Evolutionary conservation across 495 filamentous ascomycete species (phyloP).

Genomic region (Neurospora discreta): DNA sequence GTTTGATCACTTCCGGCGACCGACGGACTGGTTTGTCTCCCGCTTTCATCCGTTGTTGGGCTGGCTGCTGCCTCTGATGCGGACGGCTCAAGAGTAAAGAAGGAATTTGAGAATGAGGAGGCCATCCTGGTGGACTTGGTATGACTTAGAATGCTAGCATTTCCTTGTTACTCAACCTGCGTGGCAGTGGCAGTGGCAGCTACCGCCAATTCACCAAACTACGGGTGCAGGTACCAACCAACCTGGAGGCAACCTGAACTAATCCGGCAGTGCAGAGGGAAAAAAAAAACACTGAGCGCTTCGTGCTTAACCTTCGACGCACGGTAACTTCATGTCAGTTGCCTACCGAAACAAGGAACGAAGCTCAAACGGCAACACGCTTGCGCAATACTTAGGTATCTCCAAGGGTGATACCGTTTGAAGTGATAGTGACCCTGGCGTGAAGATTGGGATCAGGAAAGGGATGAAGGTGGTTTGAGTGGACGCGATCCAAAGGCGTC

Average conservation of each 20-base stretch:
- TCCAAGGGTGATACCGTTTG: not conserved
- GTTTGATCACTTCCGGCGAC: not conserved
- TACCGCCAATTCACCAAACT: not conserved
- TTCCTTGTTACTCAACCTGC: not conserved
- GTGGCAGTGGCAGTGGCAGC: not conserved
- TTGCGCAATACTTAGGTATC: not conserved
- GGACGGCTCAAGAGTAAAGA: slow-evolving; percentile 13
- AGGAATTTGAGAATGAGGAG: slow-evolving; percentile 19
- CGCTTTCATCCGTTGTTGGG: not conserved
- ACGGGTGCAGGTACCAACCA: not conserved
- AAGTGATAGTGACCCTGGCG: not conserved
- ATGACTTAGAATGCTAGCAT: not conserved
- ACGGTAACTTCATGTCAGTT: not conserved
- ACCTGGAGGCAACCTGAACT: not conserved
- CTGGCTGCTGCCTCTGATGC: not conserved
- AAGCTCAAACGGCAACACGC: not conserved
- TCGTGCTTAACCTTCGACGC: not conserved
- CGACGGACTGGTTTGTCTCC: not conserved
- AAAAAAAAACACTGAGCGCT: not conserved
- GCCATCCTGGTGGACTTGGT: slow-evolving; percentile 5
- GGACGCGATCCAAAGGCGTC: not conserved
- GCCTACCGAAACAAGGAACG: not conserved
- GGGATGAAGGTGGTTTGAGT: not conserved
- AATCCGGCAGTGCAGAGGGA: not conserved
- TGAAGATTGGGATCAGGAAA: not conserved